Conservation (phyloP, 306 rosid species). For the Quercus bicolor region DNA sequence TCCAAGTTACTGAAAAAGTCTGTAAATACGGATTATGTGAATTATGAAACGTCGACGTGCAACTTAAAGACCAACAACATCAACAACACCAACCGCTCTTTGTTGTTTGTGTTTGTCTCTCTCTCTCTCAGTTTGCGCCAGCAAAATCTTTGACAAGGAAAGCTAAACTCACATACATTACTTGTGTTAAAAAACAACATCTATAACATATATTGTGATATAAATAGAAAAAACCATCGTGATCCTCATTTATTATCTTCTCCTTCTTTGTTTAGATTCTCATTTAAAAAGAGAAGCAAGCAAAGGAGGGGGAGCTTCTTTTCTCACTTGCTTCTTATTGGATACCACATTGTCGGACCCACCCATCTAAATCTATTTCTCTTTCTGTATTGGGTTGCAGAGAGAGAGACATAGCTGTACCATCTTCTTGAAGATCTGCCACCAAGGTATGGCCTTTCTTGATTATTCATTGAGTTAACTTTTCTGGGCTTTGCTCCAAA, state of each 20-base stretch:
- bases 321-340: conserved; percentile 16
- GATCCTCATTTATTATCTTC: not conserved
- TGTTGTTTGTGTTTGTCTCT: not conserved
- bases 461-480: not conserved
- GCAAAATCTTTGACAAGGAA: conserved; percentile 35
- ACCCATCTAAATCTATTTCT: conserved; percentile 9
- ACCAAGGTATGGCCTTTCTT: not conserved
- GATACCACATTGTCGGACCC: conserved; percentile 44
- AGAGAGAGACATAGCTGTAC: conserved; percentile 1
- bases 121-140: conserved; percentile 11
- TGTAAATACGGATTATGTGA: not conserved
- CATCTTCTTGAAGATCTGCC: conserved; percentile 11
- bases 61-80: not conserved
- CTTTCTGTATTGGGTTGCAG: conserved; percentile 16
- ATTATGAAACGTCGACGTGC: not conserved
- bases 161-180: not conserved
- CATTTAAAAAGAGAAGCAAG: not conserved
- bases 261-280: not conserved
- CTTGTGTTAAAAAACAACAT: not conserved
- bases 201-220: not conserved
- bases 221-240: not conserved
- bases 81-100: not conserved
- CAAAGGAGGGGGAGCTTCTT: conserved; percentile 9
- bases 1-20: too few species aligned
- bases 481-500: conserved; percentile 15